Base-by-base conservation (phyloP, 1,284 basidiomycete genomes). In the Neonothopanus nambi region DNA sequence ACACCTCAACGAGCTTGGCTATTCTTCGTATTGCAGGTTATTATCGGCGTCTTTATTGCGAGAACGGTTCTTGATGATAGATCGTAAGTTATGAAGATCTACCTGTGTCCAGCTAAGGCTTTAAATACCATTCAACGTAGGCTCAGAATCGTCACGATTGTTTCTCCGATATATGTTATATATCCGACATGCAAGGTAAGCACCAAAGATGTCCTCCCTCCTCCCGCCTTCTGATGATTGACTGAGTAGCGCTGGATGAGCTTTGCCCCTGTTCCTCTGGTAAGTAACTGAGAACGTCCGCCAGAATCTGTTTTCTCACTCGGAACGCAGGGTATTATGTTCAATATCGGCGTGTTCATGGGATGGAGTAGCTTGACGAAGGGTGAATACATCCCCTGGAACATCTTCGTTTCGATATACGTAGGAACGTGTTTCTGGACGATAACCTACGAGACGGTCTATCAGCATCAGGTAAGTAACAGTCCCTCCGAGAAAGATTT, bases 181-280 rank as follows among this genome's bases (percentile, higher is more conserved):
- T 70, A 70, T 57, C 68, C 68, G 2, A 68, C 67, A 12, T 67
- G 63, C 60, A 70, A 70, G 61, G 66, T 67, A 48, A 18, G 28
- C 35, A 5, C 20, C 15, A 20, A 21, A 13, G n/a, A n/a, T n/a
- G n/a, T n/a, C n/a, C n/a, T n/a, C n/a, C n/a, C n/a, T n/a, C n/a
- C n/a, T n/a, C n/a, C n/a, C n/a, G n/a, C n/a, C n/a, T n/a, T n/a
- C n/a, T n/a, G n/a, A n/a, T n/a, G n/a, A n/a, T n/a, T n/a, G n/a
- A n/a, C n/a, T n/a, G n/a, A 13, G 21, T 18, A 69, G 67, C 65
- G 67, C n/a, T 69, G 67, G 67, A 68, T 63, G 54, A 58, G 62
- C 30, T 57, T 68, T 38, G 67, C 67, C 1, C 67, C 67, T 8
- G 58, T 69, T 35, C 66, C 67, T 21, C 57, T 69, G 52, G 67